A percentile compares a stretch with the other conserved stretches of the same genome.
Conservation (phyloP, 2,329 filamentous ascomycete species). For the Corniculantispora saksenae region DNA sequence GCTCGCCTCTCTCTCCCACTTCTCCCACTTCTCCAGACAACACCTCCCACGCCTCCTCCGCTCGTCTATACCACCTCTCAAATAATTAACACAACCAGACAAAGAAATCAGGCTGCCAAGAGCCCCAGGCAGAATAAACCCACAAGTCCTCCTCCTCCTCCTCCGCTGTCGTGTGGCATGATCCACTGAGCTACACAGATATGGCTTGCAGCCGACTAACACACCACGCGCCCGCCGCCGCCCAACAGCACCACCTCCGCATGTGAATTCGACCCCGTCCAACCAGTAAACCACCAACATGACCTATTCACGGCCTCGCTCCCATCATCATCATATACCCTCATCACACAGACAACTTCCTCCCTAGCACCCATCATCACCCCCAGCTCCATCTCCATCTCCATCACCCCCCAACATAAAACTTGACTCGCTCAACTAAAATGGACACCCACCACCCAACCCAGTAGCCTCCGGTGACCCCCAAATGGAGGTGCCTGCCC, state of each 20-base stretch:
- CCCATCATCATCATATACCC: not conserved
- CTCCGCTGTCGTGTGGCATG: conserved; percentile 7
- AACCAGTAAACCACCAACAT: not conserved
- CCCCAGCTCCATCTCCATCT: no score
- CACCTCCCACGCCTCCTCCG: not conserved
- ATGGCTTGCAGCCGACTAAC: conserved; percentile 16
- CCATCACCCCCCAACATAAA: not conserved
- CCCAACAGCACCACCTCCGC: not conserved
- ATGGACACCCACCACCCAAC: not conserved
- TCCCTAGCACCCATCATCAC: not conserved
- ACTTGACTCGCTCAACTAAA: not conserved
- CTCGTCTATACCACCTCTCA: no score
- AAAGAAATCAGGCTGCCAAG: conserved; percentile 8
- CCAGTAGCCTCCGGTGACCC: not conserved
- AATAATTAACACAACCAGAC: not conserved
- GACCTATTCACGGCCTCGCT: not conserved
- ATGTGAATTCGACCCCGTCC: not conserved
- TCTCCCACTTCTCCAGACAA: not conserved
- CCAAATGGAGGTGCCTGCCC: conserved; percentile 8
- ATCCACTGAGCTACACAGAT: conserved; percentile 9
- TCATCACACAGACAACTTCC: not conserved
- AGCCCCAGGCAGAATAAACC: not conserved
- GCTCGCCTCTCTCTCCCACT: not conserved
- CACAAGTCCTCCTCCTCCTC: not conserved
- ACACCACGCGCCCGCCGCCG: not conserved